Evolutionary conservation across 2,329 filamentous ascomycete genomes (phyloP).

Genomic region (Orbilia blumenaviensis): DNA sequence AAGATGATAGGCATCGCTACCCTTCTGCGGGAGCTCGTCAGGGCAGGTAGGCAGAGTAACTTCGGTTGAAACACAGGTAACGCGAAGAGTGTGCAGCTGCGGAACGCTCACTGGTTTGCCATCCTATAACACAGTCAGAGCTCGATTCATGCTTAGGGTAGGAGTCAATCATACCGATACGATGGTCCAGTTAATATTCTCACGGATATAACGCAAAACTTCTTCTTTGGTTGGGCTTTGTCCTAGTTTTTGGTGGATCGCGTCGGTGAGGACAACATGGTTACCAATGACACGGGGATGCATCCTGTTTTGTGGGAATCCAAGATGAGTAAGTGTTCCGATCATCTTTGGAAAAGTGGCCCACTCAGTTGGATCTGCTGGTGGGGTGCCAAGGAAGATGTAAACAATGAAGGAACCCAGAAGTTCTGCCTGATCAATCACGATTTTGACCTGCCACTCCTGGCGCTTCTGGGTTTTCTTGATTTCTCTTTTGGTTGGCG

Average conservation of each 20-base stretch:
- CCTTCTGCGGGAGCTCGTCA: conserved; percentile 27
- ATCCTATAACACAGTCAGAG: conserved; percentile 7
- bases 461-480: neutral
- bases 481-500: conserved; percentile 7
- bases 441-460: conserved; percentile 56
- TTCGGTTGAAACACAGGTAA: conserved; percentile 45
- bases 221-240: conserved; percentile 2
- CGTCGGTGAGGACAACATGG: conserved; percentile 36
- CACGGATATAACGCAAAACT: conserved; percentile 17
- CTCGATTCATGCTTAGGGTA: neutral
- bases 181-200: conserved; percentile 30
- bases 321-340: conserved; percentile 44
- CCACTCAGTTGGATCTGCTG: neutral
- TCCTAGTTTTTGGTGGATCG: conserved; percentile 9
- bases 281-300: conserved; percentile 17
- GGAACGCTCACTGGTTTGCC: conserved; percentile 18
- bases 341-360: conserved; percentile 22
- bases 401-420: conserved; percentile 40
- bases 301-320: conserved; percentile 24
- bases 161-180: conserved; percentile 15
- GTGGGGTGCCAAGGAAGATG: conserved; percentile 51
- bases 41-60: conserved; percentile 18
- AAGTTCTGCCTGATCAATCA: conserved; percentile 55
- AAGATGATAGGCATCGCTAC: conserved; percentile 33
- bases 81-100: conserved; percentile 23